phyloP scores from a whole-genome alignment of 2,329 filamentous ascomycete genomes.

The Aspergillus neoniger region DNA sequence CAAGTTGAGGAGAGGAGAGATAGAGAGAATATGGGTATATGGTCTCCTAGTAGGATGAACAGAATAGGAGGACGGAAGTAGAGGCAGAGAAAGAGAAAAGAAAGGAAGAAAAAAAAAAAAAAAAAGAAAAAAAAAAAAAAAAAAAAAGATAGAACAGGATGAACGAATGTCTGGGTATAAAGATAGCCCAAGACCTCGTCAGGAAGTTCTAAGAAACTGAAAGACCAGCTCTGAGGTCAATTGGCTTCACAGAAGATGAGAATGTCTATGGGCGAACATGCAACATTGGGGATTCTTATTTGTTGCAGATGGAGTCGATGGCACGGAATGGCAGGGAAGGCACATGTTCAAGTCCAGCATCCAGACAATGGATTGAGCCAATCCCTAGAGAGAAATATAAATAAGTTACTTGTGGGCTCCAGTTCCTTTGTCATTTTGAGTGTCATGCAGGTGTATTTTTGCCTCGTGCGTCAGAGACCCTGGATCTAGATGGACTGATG shows the following conservation, averaged over 20 bases:
- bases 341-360: slow-evolving; percentile 26
- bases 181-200: slow-evolving; percentile 12
- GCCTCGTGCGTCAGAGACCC: slow-evolving; percentile 46
- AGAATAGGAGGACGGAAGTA: slow-evolving; percentile 17
- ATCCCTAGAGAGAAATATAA: slow-evolving; percentile 24
- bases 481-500: slow-evolving; percentile 43
- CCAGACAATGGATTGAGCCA: slow-evolving; percentile 25
- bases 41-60: slow-evolving; percentile 18
- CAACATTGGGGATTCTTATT: slow-evolving; percentile 27
- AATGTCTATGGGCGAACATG: slow-evolving; percentile 19
- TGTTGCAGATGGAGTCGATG: slow-evolving; percentile 20
- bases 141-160: slow-evolving; percentile 4
- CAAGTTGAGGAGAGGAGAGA: slow-evolving; percentile 18
- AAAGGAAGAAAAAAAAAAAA: background rate
- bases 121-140: slow-evolving; percentile 13
- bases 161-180: slow-evolving; percentile 30
- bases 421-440: slow-evolving; percentile 42
- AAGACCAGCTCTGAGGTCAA: slow-evolving; percentile 15
- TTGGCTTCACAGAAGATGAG: slow-evolving; percentile 18
- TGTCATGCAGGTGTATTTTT: slow-evolving; percentile 45
- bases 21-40: slow-evolving; percentile 19
- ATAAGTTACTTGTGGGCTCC: slow-evolving; percentile 26
- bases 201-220: slow-evolving; percentile 15
- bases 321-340: slow-evolving; percentile 23
- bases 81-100: slow-evolving; percentile 19